Evolutionary conservation across 2,329 filamentous ascomycete genomes (phyloP).

Genomic region (Myotisia sp.): DNA sequence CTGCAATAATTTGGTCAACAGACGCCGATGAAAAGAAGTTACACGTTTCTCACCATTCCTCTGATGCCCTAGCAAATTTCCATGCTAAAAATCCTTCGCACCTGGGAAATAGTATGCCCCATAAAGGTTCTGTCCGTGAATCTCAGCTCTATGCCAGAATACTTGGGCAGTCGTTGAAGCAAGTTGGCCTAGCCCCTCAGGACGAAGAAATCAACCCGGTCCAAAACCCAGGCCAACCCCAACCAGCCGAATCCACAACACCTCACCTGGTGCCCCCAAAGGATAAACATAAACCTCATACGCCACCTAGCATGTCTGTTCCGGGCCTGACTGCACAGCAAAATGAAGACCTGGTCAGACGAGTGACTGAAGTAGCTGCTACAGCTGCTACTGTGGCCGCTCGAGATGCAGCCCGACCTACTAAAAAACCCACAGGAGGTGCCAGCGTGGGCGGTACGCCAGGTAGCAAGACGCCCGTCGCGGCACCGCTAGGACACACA

Average conservation of each 20-base stretch:
- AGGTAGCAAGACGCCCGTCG: constrained; percentile 23
- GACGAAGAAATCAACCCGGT: constrained; percentile 19
- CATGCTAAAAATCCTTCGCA: constrained; percentile 17
- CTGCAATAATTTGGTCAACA: constrained; percentile 89
- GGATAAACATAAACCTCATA: constrained; percentile 32
- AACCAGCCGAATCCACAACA: constrained; percentile 1
- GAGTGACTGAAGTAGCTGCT: constrained; percentile 86
- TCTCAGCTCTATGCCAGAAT: constrained; percentile 87
- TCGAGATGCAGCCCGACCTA: constrained; percentile 50
- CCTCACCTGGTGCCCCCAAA: constrained; percentile 69
- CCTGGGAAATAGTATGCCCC: constrained; percentile 31
- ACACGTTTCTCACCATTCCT: constrained; percentile 4
- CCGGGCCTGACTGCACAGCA: constrained; percentile 68
- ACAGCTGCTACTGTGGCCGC: constrained; percentile 79
- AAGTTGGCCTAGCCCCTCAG: constrained; percentile 50
- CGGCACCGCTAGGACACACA: constrained; percentile 28
- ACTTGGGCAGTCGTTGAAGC: constrained; percentile 73
- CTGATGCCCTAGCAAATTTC: not conserved
- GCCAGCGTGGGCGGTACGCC: constrained; percentile 24
- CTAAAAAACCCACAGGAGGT: constrained; percentile 33
- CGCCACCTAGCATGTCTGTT: constrained; percentile 15
- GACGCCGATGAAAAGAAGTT: constrained; percentile 63
- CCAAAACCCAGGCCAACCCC: constrained; percentile 17
- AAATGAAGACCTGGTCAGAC: constrained; percentile 64
- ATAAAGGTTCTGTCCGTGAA: constrained; percentile 61